phyloP scores from a whole-genome alignment of 495 filamentous ascomycete species.

The Aspergillus affinis region DNA sequence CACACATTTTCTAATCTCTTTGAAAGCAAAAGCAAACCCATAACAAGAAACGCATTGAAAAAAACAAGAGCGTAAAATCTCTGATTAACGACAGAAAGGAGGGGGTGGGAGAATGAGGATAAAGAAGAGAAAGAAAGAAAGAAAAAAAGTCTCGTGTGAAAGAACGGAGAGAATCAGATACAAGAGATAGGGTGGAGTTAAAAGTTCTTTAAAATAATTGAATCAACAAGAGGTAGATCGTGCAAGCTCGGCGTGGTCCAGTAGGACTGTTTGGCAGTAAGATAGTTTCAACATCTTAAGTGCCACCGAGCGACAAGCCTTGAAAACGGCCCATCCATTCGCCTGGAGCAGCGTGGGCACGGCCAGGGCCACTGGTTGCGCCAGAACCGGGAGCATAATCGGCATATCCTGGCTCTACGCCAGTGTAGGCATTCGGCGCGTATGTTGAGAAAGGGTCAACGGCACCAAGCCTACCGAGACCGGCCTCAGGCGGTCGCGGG shows the following conservation, averaged over 20 bases:
- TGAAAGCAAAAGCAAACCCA: neutral
- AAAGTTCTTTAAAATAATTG: neutral
- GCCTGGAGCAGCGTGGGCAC: conserved; percentile 36
- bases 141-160: neutral
- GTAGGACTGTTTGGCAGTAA: neutral
- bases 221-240: neutral
- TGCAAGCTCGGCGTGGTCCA: neutral
- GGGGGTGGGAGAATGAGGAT: neutral
- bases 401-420: conserved; percentile 34
- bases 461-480: conserved; percentile 23
- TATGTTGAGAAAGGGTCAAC: conserved; percentile 41
- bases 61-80: conserved; percentile 15
- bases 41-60: conserved; percentile 3
- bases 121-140: conserved; percentile 8
- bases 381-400: conserved; percentile 31
- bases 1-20: conserved; percentile 30
- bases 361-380: conserved; percentile 28
- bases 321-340: conserved; percentile 51
- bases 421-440: conserved; percentile 29
- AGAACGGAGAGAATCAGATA: conserved; percentile 2
- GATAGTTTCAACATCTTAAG: conserved; percentile 23
- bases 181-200: neutral
- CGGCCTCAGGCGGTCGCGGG: conserved; percentile 30
- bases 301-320: conserved; percentile 49
- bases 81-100: conserved; percentile 7